Percentiles rank a stretch among this genome's conserved stretches.
Conservation (phyloP, 768 basidiomycete species). For the Pseudohyphozyma bogoriensis region DNA sequence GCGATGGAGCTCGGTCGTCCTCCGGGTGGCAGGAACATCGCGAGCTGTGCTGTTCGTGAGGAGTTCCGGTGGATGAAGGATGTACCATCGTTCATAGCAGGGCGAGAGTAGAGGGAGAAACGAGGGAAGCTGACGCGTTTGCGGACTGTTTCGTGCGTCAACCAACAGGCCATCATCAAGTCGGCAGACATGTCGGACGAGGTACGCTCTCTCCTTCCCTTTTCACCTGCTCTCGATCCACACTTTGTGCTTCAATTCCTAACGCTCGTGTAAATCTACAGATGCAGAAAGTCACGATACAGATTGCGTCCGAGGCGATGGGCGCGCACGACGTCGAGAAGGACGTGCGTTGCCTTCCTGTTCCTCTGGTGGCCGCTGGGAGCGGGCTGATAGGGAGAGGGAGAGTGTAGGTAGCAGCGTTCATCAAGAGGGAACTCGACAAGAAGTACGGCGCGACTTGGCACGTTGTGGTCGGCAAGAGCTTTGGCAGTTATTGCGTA, state of each 20-base stretch:
- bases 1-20: no score
- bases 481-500: slow-evolving; percentile 69
- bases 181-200: slow-evolving; percentile 17
- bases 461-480: slow-evolving; percentile 98
- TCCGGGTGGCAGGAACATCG: no score
- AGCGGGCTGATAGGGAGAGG: background rate
- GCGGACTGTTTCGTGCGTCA: no score
- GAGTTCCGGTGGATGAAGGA: no score
- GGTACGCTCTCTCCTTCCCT: background rate
- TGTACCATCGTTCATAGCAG: no score
- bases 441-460: slow-evolving; percentile 83
- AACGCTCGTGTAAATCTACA: slow-evolving; percentile 39
- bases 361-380: background rate
- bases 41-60: no score
- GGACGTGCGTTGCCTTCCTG: slow-evolving; percentile 43
- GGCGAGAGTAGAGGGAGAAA: no score
- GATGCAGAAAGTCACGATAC: slow-evolving; percentile 89
- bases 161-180: slow-evolving; percentile 19
- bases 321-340: slow-evolving; percentile 92
- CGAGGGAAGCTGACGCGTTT: no score
- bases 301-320: slow-evolving; percentile 72
- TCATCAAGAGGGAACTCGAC: slow-evolving; percentile 98
- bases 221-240: background rate
- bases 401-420: slow-evolving; percentile 58
- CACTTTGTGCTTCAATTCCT: background rate